Evolutionary conservation across 768 basidiomycete species (phyloP), one percentile per base, ranked within the genome.

Genomic region (Rhodotorula sphaerocarpa): DNA sequence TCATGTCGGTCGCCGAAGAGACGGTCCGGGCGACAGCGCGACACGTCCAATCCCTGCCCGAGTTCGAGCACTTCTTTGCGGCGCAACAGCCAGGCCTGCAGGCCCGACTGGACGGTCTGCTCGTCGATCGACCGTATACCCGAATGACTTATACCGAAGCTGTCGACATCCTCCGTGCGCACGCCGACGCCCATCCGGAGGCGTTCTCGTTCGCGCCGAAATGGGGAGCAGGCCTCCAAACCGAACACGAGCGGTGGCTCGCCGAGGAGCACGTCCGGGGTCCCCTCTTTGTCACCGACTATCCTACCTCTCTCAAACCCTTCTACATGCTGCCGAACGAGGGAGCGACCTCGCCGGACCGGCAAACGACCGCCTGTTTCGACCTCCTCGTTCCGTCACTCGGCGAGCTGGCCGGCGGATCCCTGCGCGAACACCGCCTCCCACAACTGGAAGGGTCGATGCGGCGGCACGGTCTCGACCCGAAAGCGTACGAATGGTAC

Each of bases 161-260:
- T 0, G 74, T 96, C 25, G 72, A 74, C 14, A 79, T 82, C 57
- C 80, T 95, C 31, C 70, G 79, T 66, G 70, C 73, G 20, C 59
- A 62, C 36, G 65, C 73, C 28, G 31, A 44, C 1, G 31, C 43
- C 27, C 6, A 50, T 23, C 44, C 55, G 2, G 27, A 23, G 18
- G 50, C 59, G 18, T 71, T 68, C 52, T 46, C 33, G 0, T 66
- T 59, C 55, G 25, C 27, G 20, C 62, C 64, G 20, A 28, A 83
- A 46, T 90, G 87, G 85, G 90, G 90, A 4, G 75, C 77, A 28
- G 73, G 81, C 0, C 78, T 99, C 20, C 84, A 86, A 73, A 88
- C 87, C 73, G 95, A 96, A 73, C 92, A 96, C 73, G 95, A 99
- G 75, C 83, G 84, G 52, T 93, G 86, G 84, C 80, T 99, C 21